Base-by-base conservation (phyloP, 1,139 yeast genomes). In the Martiniozyma asiatica region DNA sequence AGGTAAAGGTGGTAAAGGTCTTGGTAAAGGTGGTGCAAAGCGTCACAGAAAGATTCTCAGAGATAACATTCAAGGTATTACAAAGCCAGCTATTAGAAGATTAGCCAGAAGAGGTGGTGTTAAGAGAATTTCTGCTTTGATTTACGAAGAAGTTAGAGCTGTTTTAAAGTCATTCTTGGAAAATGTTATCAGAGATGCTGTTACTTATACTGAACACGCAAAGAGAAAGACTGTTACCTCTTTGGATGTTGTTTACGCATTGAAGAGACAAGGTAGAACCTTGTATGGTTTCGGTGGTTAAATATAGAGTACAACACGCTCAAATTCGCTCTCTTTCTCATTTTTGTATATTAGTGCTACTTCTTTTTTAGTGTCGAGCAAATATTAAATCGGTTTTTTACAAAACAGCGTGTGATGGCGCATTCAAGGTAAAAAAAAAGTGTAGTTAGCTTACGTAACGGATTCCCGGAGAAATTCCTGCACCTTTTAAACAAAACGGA, bases 61-160 rank as follows among this genome's bases (percentile, higher is more conserved):
- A 74, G 98, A 89, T 65, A 89, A 89, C 87, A 87, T 89, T 51
- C 97, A 87, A 71, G 98, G 98, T 73, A 87, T 89, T 60, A 89
- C 98, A 45, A 89, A 89, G 75, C 98, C 98, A 61, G 98, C 98
- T 56, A 89, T 89, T 61, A 85, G 98, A 73, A 87, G 98, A 81
- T 79, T 89, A 57, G 98, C 98, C 40, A 87, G 98, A 78, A 85
- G 98, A 82, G 98, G 98, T 70, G 98, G 98, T 82, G 98, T 89
- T 59, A 89, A 89, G 79, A 95, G 97, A 80, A 89, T 89, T 55
- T 87, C 97, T 45, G 97, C 95, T 59, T 73, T 87, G 61, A 87
- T 89, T 63, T 89, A 89, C 72, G 97, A 89, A 69, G 96, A 87
- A 73, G 95, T 92, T 56, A 84, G 98, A 71, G 89, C 81, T 48